Base-by-base conservation (phyloP, 2,329 filamentous ascomycete genomes). In the Thelonectria rubi region DNA sequence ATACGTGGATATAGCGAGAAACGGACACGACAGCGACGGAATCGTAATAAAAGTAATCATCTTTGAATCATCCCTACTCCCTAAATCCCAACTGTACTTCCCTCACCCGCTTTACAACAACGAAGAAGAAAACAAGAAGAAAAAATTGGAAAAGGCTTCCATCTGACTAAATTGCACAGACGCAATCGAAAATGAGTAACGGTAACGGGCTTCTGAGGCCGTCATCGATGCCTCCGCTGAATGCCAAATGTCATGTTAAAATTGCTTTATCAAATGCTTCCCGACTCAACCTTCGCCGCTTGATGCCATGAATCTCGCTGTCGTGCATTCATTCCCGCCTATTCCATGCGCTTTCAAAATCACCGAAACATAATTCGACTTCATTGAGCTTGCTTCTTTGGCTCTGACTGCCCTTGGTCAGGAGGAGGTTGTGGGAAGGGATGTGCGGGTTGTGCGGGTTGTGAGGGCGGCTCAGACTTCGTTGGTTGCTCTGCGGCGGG, bases 81-180 rank as follows among this genome's bases (percentile, higher is more conserved):
- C 62, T 61, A 58, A 61, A 51, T 59, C 60, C 53, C 42, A 65
- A 65, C 53, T 42, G 14, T n/a, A 47, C 43, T 20, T 60, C 52
- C 65, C 63, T 62, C 59, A 60, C 65, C 65, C 67, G 64, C 67
- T 69, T 24, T 26, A 42, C 64, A 67, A 56, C 47, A 55, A 26
- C 11, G 26, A 48, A 58, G 24, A 24, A 24, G 24, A 7, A n/a
- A n/a, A n/a, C n/a, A n/a, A n/a, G n/a, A 42, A 34, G 52, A 58
- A 65, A 67, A 56, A 18, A 18, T 24, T 34, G 50, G 37, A 56
- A 20, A 20, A 64, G 64, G 58, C 32, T 60, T 62, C 53, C 21
- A 47, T 63, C 53, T 43, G 54, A 55, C 58, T 65, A 67, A 61
- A 72, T 69, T 72, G 69, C 68, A 72, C 65, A 62, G 50, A 65